Evolutionary conservation across 106 monocot species (phyloP).

Genomic region (Dioscorea zingiberensis): DNA sequence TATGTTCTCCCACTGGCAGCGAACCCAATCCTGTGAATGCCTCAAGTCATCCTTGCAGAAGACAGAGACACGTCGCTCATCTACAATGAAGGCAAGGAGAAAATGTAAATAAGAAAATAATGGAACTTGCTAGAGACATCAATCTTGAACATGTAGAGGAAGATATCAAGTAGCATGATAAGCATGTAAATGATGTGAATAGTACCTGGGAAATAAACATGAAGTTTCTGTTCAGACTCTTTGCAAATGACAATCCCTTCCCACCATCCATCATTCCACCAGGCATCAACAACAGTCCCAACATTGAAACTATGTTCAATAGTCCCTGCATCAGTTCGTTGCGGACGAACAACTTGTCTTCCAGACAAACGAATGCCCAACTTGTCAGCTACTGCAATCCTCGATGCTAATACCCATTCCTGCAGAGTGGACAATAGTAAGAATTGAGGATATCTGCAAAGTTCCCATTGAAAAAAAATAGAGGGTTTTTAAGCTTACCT

Average conservation of each 20-base stretch:
- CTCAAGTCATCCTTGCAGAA: conserved; percentile 43
- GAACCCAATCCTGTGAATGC: conserved; percentile 43
- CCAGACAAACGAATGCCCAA: conserved; percentile 44
- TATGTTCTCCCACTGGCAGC: conserved; percentile 35
- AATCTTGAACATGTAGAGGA: no score
- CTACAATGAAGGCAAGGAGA: conserved; percentile 21
- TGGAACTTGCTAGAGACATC: neutral
- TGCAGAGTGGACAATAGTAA: conserved; percentile 14
- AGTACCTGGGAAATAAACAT: conserved; percentile 83
- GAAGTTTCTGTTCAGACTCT: conserved; percentile 30
- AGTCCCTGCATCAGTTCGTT: conserved; percentile 9
- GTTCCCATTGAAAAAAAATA: neutral
- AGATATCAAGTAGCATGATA: no score
- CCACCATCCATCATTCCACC: conserved; percentile 99
- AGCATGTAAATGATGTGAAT: neutral
- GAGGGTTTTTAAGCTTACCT: conserved; percentile 29
- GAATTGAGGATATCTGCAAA: neutral
- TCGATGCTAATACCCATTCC: conserved; percentile 71
- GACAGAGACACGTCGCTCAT: conserved; percentile 21
- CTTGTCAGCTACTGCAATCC: conserved; percentile 45
- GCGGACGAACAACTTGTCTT: conserved; percentile 62
- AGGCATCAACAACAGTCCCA: conserved; percentile 74
- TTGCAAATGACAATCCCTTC: conserved; percentile 69
- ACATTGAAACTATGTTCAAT: conserved; percentile 14
- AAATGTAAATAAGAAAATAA: neutral